Conservation (phyloP, 2,329 filamentous ascomycete genomes). For the Cadophora sp. region DNA sequence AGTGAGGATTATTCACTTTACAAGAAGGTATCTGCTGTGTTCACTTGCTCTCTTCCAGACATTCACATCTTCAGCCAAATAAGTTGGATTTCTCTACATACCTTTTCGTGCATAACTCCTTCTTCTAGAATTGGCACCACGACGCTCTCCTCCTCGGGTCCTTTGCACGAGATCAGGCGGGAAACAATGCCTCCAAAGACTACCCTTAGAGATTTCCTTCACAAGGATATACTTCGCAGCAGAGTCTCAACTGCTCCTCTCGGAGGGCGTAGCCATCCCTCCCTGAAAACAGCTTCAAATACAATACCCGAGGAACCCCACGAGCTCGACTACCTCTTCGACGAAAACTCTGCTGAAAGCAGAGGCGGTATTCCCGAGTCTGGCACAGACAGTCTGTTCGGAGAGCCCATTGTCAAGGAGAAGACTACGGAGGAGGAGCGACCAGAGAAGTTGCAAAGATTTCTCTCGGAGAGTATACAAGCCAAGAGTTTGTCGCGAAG, state of each 20-base stretch:
- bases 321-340: neutral
- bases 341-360: neutral
- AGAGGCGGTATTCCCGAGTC: neutral
- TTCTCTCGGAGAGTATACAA: neutral
- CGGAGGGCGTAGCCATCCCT: neutral
- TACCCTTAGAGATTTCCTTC: slow-evolving; percentile 2
- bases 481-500: neutral
- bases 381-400: neutral
- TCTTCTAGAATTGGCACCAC: neutral
- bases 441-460: neutral
- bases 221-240: neutral
- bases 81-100: no score
- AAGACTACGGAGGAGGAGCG: neutral
- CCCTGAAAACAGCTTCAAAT: neutral
- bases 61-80: no score
- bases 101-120: no score
- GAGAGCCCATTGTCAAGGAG: neutral
- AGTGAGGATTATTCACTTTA: no score
- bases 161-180: neutral
- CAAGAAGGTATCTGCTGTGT: no score
- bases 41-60: no score
- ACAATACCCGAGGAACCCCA: neutral
- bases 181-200: slow-evolving; percentile 2
- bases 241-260: neutral
- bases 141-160: neutral